These are phyloP conservation scores for Tausonia pullulans DNA, from an alignment of 1,284 basidiomycete species.

Conservation along the genomic window DNA sequence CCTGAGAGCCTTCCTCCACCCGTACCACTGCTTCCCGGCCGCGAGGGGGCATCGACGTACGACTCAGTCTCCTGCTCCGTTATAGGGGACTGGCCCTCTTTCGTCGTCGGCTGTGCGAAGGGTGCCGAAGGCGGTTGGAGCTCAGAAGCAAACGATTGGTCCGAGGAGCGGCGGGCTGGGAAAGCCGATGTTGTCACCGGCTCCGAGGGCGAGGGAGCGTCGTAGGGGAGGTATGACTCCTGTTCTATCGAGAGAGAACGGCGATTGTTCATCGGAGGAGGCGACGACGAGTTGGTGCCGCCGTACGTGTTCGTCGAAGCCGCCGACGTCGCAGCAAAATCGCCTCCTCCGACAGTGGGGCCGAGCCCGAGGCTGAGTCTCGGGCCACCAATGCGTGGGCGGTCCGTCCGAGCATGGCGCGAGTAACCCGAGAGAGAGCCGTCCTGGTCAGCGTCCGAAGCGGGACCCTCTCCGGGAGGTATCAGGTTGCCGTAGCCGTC, in stretches of 20 bases:
- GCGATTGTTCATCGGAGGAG: neutral
- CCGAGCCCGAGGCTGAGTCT: conserved; percentile 10
- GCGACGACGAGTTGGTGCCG: too few species aligned
- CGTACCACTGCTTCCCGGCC: too few species aligned
- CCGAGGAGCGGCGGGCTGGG: neutral
- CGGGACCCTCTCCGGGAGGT: conserved; percentile 9
- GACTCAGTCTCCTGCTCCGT: neutral
- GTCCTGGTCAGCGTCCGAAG: too few species aligned
- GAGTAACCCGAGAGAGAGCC: neutral
- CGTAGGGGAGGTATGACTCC: conserved; percentile 9
- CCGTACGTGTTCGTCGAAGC: too few species aligned
- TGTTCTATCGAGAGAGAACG: neutral
- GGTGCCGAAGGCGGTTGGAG: conserved; percentile 1
- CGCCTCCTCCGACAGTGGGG: neutral
- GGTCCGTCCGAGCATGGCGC: neutral
- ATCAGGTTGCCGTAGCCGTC: conserved; percentile 16
- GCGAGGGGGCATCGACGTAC: conserved; percentile 3
- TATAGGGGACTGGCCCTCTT: neutral
- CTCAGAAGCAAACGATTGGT: neutral
- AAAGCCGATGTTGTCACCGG: neutral
- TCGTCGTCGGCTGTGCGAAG: neutral
- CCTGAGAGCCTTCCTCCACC: too few species aligned
- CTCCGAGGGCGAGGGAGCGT: neutral
- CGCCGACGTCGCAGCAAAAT: neutral
- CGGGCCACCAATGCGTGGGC: neutral